phyloP scores from a whole-genome alignment of 1,284 basidiomycete species.

The Polyporus tsugae region DNA sequence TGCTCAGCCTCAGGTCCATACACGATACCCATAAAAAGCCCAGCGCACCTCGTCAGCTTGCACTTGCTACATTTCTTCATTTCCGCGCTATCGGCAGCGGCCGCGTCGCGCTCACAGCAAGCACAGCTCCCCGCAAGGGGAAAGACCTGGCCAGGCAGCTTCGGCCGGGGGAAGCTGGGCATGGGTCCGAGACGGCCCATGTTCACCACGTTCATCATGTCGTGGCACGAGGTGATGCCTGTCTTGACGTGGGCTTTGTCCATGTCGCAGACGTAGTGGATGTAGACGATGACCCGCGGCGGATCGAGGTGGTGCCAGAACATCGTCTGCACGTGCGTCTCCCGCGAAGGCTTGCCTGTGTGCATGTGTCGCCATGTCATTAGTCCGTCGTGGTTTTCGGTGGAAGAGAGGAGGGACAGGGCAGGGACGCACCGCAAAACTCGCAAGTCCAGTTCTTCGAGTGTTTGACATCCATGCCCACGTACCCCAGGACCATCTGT shows the following conservation, averaged over 20 bases:
- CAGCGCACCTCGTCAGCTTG: slow-evolving; percentile 24
- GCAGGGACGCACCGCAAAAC: slow-evolving; percentile 22
- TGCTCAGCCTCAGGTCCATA: neutral
- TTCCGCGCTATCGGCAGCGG: neutral
- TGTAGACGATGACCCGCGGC: slow-evolving; percentile 21
- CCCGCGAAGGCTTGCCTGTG: slow-evolving; percentile 18
- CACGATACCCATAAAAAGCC: neutral
- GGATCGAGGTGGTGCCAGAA: slow-evolving; percentile 24
- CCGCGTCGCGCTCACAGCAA: slow-evolving; percentile 27
- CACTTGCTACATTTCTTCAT: slow-evolving; percentile 27
- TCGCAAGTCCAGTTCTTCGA: slow-evolving; percentile 31
- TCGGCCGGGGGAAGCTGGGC: slow-evolving; percentile 10
- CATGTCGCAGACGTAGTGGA: slow-evolving; percentile 26
- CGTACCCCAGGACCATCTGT: slow-evolving; percentile 15
- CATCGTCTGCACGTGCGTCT: slow-evolving; percentile 19
- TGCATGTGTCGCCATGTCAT: neutral
- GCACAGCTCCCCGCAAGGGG: slow-evolving; percentile 29
- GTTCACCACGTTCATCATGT: slow-evolving; percentile 13
- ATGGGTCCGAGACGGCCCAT: slow-evolving; percentile 17
- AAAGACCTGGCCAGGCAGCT: slow-evolving; percentile 13
- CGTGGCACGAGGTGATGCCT: slow-evolving; percentile 16
- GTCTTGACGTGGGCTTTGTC: slow-evolving; percentile 23
- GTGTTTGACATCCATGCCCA: slow-evolving; percentile 29
- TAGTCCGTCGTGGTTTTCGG: neutral
- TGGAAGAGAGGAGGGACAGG: neutral